Conservation (phyloP, 345 rosid species). For the Eucalyptus cladocalyx region DNA sequence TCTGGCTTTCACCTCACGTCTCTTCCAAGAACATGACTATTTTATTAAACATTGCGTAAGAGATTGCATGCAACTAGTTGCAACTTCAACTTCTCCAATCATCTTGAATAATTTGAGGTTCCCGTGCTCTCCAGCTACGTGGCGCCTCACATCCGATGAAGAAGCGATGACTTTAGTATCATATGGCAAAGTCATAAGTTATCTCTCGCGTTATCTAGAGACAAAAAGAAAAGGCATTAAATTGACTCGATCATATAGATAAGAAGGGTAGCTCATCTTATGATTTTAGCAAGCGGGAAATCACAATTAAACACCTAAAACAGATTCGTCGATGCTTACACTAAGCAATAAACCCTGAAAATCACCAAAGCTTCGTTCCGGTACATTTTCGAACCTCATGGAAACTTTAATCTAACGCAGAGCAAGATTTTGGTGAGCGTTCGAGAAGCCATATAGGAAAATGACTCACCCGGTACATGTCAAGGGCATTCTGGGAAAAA, state of each 20-base stretch:
- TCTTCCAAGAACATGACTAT: not conserved
- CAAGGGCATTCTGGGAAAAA: not conserved
- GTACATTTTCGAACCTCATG: not conserved
- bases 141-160: not conserved
- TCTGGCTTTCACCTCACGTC: not conserved
- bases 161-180: rapidly evolving
- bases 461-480: not conserved
- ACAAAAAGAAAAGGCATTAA: not conserved
- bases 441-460: not conserved
- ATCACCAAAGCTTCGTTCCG: not conserved
- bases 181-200: not conserved
- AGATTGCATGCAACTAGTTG: not conserved
- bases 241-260: not conserved
- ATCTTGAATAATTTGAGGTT: not conserved
- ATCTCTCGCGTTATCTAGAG: not conserved
- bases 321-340: rapidly evolving
- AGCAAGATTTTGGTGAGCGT: not conserved
- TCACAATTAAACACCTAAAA: not conserved
- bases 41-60: not conserved
- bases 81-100: not conserved
- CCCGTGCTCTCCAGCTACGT: not conserved
- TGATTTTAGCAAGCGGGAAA: not conserved
- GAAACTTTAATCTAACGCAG: not conserved
- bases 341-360: not conserved
- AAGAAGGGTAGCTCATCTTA: not conserved